Evolutionary conservation across 164 flowering plant genomes (phyloP), one percentile per base, ranked within the genome.

Genomic region (Kalanchoe fedtschenkoi): DNA sequence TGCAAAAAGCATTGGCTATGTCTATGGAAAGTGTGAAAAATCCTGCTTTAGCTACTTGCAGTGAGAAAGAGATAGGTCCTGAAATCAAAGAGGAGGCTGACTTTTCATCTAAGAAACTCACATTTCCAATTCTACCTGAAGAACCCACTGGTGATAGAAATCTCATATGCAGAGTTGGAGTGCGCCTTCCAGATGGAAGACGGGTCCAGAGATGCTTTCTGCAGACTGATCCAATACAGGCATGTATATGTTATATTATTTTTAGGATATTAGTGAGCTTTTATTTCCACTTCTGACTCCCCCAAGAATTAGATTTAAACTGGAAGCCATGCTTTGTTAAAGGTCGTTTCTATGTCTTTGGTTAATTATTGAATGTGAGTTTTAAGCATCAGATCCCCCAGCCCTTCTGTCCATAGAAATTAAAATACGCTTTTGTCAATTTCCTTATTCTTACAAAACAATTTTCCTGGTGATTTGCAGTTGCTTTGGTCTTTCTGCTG

Each of bases 151-250:
- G 79, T 35, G 96, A 95, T 42, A 83, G 75, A 58, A 82, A 29
- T 60, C 86, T 89, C 24, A 80, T 87, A 62, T 95, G 99, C 74
- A 76, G 93, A 69, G 90, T 95, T 59, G 96, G 93, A 32, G 66
- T 95, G 21, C 95, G 97, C 59, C 90, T 95, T 62, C 99, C 97
- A 34, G 88, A 87, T 74, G 99, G 99, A 15, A 84, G 86, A 26
- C 83, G 97, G 70, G 75, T 84, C 62, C 96, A 89, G 81, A 73
- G 97, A 60, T 89, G 76, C 70, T 95, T 95, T 63, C 74, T 86
- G 2, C 83, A 81, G n/a, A 72, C 81, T 43, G 99, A 95, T 64
- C 82, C 93, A 41, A 75, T 89, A 62, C 88, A 93, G 88, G 99
- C 56, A 51, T 24, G 56, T 51, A 5, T 51, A 10, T 2, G 6